A percentile compares a stretch with the other conserved stretches of the same genome.
phyloP scores from a whole-genome alignment of 1,139 yeast genomes.

The Candida freyschussii region DNA sequence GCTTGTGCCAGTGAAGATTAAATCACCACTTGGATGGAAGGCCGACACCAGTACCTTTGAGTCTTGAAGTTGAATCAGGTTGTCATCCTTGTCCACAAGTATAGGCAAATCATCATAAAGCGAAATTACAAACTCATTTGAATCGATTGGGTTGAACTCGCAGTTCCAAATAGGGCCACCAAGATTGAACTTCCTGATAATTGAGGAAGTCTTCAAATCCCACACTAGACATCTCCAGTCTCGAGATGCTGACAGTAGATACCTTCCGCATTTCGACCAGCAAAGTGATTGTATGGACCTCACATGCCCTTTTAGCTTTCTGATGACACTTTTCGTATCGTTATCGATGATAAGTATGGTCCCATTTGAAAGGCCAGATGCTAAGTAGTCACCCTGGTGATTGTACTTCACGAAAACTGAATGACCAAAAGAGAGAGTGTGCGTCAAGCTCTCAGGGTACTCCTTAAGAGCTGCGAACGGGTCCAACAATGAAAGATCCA shows the following conservation, averaged over 20 bases:
- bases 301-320: conserved; percentile 56
- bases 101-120: conserved; percentile 47
- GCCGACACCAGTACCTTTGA: conserved; percentile 29
- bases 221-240: conserved; percentile 84
- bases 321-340: conserved; percentile 51
- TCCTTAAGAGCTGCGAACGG: conserved; percentile 93
- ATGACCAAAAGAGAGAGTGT: conserved; percentile 64
- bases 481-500: conserved; percentile 85
- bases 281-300: conserved; percentile 70
- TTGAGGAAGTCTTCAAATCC: conserved; percentile 55
- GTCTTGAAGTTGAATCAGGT: conserved; percentile 23
- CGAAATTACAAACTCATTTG: conserved; percentile 44
- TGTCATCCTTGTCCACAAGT: conserved; percentile 25
- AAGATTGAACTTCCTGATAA: conserved; percentile 44
- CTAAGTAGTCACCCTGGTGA: conserved; percentile 79
- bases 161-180: conserved; percentile 76
- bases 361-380: conserved; percentile 82
- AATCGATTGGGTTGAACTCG: conserved; percentile 51
- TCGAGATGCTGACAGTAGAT: conserved; percentile 66
- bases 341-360: conserved; percentile 73
- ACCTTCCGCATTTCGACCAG: conserved; percentile 78
- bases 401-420: conserved; percentile 73
- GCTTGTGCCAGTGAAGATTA: conserved; percentile 67
- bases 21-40: conserved; percentile 29
- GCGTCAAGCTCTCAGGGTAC: conserved; percentile 77